These are phyloP conservation scores for Diplocarpon rosae DNA, from an alignment of 2,329 filamentous ascomycete genomes.

Conservation along the genomic window DNA sequence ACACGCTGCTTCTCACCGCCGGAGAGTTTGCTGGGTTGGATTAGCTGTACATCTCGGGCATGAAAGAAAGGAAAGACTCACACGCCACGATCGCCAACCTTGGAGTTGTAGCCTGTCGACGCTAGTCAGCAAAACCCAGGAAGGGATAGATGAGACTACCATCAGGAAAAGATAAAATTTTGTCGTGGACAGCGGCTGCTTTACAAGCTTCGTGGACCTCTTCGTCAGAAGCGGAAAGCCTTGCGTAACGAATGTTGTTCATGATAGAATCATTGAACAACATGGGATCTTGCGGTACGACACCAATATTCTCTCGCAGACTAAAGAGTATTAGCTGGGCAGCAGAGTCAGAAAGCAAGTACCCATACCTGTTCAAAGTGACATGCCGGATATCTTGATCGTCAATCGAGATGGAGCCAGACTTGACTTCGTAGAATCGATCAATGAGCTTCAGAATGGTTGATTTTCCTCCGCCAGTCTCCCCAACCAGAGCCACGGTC, in stretches of 20 bases:
- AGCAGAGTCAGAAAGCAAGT: slow-evolving; percentile 30
- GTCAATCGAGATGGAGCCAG: slow-evolving; percentile 30
- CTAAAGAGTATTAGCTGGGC: slow-evolving; percentile 9
- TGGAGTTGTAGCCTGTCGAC: slow-evolving; percentile 31
- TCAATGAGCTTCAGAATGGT: slow-evolving; percentile 34
- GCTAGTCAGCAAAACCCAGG: neutral
- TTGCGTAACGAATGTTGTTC: slow-evolving; percentile 26
- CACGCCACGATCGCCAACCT: slow-evolving; percentile 32
- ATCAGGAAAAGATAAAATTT: slow-evolving; percentile 44
- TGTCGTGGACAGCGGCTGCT: slow-evolving; percentile 47
- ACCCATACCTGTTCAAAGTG: slow-evolving; percentile 34
- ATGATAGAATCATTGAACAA: slow-evolving; percentile 42
- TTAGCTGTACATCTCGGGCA: slow-evolving; percentile 29
- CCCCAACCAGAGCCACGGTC: slow-evolving; percentile 35
- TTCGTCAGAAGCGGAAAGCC: slow-evolving; percentile 20
- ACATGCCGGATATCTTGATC: slow-evolving; percentile 28
- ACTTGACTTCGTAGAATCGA: slow-evolving; percentile 35
- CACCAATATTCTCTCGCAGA: slow-evolving; percentile 35
- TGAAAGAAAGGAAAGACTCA: slow-evolving; percentile 44
- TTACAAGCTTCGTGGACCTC: slow-evolving; percentile 37
- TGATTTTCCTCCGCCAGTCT: slow-evolving; percentile 35
- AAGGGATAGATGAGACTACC: slow-evolving; percentile 32
- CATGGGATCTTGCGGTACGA: slow-evolving; percentile 47
- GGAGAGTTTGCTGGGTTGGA: slow-evolving; percentile 68
- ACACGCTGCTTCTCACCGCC: slow-evolving; percentile 82